A percentile compares a stretch with the other conserved stretches of the same genome.
Conservation (phyloP, 805 yeast genomes). For the Ogataea zsoltii region DNA sequence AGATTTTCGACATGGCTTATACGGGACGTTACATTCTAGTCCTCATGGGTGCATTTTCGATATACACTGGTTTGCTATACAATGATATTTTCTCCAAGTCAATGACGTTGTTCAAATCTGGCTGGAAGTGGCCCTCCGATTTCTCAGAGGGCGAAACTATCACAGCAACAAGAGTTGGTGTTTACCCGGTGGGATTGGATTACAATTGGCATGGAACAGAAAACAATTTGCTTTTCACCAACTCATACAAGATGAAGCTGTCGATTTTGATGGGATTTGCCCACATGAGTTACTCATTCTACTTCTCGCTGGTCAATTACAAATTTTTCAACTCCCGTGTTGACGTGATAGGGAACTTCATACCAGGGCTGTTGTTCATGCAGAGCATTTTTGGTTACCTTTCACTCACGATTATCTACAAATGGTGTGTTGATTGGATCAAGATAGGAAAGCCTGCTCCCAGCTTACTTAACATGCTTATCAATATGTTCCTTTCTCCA, state of each 20-base stretch:
- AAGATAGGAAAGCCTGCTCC: slow-evolving; percentile 65
- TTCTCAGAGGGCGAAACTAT: slow-evolving; percentile 52
- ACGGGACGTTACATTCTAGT: slow-evolving; percentile 68
- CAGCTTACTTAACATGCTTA: slow-evolving; percentile 70
- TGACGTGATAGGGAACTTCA: slow-evolving; percentile 70
- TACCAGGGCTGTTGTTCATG: slow-evolving; percentile 75
- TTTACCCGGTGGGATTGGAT: slow-evolving; percentile 66
- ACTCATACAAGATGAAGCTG: slow-evolving; percentile 76
- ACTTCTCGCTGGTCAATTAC: slow-evolving; percentile 67
- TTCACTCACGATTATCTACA: slow-evolving; percentile 64
- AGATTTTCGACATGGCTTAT: slow-evolving; percentile 76
- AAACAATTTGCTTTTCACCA: slow-evolving; percentile 64
- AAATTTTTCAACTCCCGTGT: slow-evolving; percentile 56
- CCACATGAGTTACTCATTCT: slow-evolving; percentile 72
- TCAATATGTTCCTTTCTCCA: slow-evolving; percentile 74
- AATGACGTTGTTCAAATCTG: slow-evolving; percentile 64
- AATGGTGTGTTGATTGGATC: slow-evolving; percentile 75
- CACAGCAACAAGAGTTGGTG: slow-evolving; percentile 48
- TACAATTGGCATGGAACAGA: slow-evolving; percentile 83
- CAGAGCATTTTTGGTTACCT: slow-evolving; percentile 75
- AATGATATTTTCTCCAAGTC: slow-evolving; percentile 73
- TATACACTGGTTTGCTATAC: slow-evolving; percentile 73
- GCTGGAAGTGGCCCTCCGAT: slow-evolving; percentile 65
- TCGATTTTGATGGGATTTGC: slow-evolving; percentile 74
- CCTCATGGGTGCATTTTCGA: slow-evolving; percentile 70